A percentile compares a stretch with the other conserved stretches of the same genome.
phyloP scores from a whole-genome alignment of 306 rosid species.

The Chamaecrista fasciculata region DNA sequence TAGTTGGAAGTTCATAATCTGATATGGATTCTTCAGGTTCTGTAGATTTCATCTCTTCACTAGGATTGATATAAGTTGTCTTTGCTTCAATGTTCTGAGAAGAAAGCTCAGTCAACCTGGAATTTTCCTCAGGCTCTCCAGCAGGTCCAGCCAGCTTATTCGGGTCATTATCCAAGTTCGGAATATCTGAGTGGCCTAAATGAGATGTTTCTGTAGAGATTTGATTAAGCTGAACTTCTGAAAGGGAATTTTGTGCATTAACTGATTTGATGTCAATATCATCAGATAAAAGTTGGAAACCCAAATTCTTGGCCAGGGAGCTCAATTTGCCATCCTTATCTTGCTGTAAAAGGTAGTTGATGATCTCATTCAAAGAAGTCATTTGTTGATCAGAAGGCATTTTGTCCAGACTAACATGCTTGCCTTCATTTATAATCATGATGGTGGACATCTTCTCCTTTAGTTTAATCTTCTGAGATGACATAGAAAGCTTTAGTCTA shows the following conservation, averaged over 20 bases:
- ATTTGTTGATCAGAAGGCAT: slow-evolving; percentile 55
- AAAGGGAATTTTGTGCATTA: slow-evolving; percentile 37
- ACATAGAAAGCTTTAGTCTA: slow-evolving; percentile 52
- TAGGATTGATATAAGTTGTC: slow-evolving; percentile 31
- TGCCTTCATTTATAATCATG: slow-evolving; percentile 62
- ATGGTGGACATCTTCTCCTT: slow-evolving; percentile 61
- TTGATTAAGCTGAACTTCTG: slow-evolving; percentile 49
- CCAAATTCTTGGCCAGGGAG: slow-evolving; percentile 82
- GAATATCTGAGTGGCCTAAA: slow-evolving; percentile 40
- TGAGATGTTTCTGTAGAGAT: slow-evolving; percentile 39
- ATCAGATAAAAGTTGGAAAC: slow-evolving; percentile 89
- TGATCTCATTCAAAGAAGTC: slow-evolving; percentile 70
- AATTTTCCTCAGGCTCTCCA: slow-evolving; percentile 41
- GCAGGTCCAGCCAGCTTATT: slow-evolving; percentile 27
- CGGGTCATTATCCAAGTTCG: slow-evolving; percentile 37
- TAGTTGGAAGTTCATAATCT: slow-evolving; percentile 34
- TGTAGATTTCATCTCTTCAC: slow-evolving; percentile 32
- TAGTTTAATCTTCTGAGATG: slow-evolving; percentile 50
- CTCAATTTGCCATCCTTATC: slow-evolving; percentile 62
- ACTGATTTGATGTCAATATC: slow-evolving; percentile 66
- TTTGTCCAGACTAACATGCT: slow-evolving; percentile 61
- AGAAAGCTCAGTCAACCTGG: slow-evolving; percentile 34
- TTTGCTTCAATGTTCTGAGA: slow-evolving; percentile 46
- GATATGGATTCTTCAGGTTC: slow-evolving; percentile 40
- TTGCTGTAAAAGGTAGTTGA: slow-evolving; percentile 53